phyloP scores from a whole-genome alignment of 129 eudicot genomes.

The Mikania micrantha region DNA sequence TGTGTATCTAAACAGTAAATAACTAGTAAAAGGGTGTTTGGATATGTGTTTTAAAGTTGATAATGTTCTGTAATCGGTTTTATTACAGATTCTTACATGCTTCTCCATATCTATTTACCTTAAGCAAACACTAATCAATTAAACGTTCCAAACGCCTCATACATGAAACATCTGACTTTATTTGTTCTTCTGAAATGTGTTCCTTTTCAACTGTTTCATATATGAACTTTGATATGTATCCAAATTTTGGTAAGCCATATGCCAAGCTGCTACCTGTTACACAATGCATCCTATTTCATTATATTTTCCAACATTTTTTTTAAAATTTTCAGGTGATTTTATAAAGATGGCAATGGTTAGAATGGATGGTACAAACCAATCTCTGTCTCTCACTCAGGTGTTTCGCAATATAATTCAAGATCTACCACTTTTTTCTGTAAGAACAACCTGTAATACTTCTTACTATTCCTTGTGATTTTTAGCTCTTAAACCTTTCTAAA shows the following conservation, averaged over 20 bases:
- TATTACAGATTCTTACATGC: no score
- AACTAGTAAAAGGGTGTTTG: not conserved
- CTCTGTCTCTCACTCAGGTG: slow-evolving; percentile 11
- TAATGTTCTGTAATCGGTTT: no score
- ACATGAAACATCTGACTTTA: no score
- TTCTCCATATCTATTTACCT: no score
- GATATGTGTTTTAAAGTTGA: not conserved
- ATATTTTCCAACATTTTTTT: not conserved
- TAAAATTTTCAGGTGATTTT: slow-evolving; percentile 67
- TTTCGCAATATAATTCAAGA: slow-evolving; percentile 41
- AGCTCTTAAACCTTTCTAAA: not conserved
- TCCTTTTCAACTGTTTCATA: no score
- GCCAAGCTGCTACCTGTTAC: not conserved
- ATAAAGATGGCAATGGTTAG: slow-evolving; percentile 66
- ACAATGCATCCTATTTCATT: not conserved
- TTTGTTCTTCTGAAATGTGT: no score
- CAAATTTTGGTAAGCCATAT: not conserved
- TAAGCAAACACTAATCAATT: no score
- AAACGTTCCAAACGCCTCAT: no score
- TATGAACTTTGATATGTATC: no score
- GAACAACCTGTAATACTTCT: not conserved
- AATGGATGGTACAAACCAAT: slow-evolving; percentile 20
- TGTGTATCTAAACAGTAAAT: no score
- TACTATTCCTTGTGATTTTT: not conserved
- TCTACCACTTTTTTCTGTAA: slow-evolving; percentile 29